Conservation (phyloP, 1,284 basidiomycete genomes). For the Cutaneotrichosporon dermatis region DNA sequence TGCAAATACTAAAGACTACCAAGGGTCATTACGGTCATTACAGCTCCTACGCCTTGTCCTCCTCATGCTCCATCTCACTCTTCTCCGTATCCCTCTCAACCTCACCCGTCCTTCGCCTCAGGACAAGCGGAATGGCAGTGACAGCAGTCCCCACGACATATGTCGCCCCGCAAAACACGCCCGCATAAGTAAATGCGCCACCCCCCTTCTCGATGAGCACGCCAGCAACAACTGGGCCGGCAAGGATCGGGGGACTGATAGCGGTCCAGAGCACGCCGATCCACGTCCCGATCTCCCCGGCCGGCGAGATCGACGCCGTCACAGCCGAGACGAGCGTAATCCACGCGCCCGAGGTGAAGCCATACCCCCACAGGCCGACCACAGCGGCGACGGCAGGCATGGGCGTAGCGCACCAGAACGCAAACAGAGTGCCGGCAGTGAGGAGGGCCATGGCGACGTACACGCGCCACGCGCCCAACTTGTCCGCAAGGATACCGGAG, state of each 20-base stretch:
- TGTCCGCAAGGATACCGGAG: constrained; percentile 23
- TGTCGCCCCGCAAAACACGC: constrained; percentile 33
- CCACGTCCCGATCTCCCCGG: constrained; percentile 39
- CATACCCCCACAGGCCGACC: constrained; percentile 38
- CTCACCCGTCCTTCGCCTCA: not conserved
- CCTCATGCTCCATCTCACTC: not conserved
- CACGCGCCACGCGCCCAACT: constrained; percentile 22
- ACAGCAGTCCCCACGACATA: constrained; percentile 30
- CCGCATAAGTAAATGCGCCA: constrained; percentile 29
- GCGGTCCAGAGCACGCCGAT: constrained; percentile 44
- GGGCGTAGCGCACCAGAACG: constrained; percentile 20
- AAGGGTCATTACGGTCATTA: no score
- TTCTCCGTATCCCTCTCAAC: not conserved
- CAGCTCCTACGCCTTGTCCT: not conserved
- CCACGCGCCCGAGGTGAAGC: constrained; percentile 37
- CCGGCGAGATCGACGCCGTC: constrained; percentile 35
- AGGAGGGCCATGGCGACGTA: constrained; percentile 17
- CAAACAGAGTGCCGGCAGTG: constrained; percentile 17
- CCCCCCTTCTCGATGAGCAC: constrained; percentile 22
- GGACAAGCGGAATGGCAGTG: not conserved
- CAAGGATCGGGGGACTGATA: constrained; percentile 29
- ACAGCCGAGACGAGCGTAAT: constrained; percentile 40
- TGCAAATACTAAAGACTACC: not conserved
- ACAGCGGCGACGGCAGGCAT: constrained; percentile 22
- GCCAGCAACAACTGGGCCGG: constrained; percentile 39